phyloP scores from a whole-genome alignment of 305 asterid genomes.

The Plantago coronopus region DNA sequence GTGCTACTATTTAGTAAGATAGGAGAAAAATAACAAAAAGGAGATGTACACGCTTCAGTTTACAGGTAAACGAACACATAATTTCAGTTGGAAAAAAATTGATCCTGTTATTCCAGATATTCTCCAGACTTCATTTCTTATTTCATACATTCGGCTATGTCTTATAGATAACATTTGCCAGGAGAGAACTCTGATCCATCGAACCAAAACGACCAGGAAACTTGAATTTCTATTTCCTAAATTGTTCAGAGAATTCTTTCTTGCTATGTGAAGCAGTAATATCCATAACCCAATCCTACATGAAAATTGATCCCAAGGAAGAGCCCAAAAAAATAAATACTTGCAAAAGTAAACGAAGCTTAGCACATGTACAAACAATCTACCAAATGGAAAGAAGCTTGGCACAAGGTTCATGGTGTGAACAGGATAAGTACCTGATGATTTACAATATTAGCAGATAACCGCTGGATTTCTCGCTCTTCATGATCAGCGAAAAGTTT shows the following conservation, averaged over 20 bases:
- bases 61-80: neutral
- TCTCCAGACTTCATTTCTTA: neutral
- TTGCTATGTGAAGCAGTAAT: too few species aligned
- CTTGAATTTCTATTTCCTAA: too few species aligned
- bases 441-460: constrained; percentile 90
- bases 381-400: constrained; percentile 9
- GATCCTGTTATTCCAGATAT: neutral
- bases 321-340: too few species aligned
- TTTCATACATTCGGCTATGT: neutral
- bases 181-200: too few species aligned
- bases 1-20: too few species aligned
- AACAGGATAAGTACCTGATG: constrained; percentile 61
- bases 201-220: too few species aligned
- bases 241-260: too few species aligned
- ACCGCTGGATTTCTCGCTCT: constrained; percentile 96
- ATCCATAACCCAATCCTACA: too few species aligned
- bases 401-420: constrained; percentile 7
- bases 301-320: too few species aligned
- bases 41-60: neutral
- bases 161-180: too few species aligned
- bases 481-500: constrained; percentile 99
- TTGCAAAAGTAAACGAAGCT: neutral
- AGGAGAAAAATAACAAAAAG: neutral
- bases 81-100: neutral
- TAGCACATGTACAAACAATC: constrained; percentile 14